A percentile compares a stretch with the other conserved stretches of the same genome.
phyloP scores from a whole-genome alignment of 495 filamentous ascomycete species.

The Podospora appendiculata region DNA sequence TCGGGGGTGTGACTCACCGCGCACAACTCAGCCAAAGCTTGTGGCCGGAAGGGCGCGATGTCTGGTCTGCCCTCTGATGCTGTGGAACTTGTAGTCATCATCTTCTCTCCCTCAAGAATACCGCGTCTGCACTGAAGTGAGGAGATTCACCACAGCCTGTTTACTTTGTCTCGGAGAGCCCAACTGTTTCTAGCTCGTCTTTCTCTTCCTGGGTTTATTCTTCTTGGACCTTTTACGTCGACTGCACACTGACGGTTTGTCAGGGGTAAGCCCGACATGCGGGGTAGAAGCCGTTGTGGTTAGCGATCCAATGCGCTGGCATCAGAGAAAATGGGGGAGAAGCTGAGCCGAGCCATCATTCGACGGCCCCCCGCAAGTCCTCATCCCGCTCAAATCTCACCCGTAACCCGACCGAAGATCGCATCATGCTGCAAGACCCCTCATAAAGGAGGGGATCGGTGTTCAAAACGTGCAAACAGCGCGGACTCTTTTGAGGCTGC shows the following conservation, averaged over 20 bases:
- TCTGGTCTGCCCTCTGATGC: too few relatives aligned
- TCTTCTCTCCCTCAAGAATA: too few relatives aligned
- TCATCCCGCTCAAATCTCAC: neutral
- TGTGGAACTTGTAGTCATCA: too few relatives aligned
- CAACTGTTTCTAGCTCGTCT: neutral
- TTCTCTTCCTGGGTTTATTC: neutral
- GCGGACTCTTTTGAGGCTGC: neutral
- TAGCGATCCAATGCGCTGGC: too few relatives aligned
- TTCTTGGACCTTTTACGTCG: neutral
- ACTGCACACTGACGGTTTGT: too few relatives aligned
- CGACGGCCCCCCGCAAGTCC: neutral
- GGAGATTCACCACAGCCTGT: neutral
- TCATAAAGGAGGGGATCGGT: neutral
- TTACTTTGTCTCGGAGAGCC: neutral
- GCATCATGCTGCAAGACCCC: neutral
- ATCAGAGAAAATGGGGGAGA: too few relatives aligned
- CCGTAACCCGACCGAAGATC: neutral
- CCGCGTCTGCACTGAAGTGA: neutral
- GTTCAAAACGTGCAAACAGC: neutral
- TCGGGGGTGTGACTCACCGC: too few relatives aligned
- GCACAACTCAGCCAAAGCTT: too few relatives aligned
- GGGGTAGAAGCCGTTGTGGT: too few relatives aligned
- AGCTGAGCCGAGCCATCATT: too few relatives aligned
- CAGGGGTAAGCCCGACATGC: too few relatives aligned
- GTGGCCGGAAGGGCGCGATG: too few relatives aligned